A percentile compares a stretch with the other conserved stretches of the same genome.
Conservation (phyloP, 257 asterid genomes). For the Solanum phureja region DNA sequence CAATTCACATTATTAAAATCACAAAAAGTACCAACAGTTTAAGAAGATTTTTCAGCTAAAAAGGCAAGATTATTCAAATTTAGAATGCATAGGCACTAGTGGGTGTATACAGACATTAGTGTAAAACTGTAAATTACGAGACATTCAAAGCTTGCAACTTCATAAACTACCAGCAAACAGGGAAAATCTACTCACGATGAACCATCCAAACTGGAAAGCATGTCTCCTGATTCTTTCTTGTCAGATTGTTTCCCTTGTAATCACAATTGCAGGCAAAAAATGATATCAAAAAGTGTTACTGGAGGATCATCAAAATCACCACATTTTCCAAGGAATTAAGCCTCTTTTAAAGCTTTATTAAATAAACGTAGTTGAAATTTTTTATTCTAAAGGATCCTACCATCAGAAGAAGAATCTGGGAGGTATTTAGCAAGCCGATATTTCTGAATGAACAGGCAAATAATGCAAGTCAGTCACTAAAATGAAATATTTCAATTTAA, state of each 20-base stretch:
- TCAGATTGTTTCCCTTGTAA: conserved; percentile 64
- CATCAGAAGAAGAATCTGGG: conserved; percentile 92
- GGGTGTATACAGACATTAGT: not conserved
- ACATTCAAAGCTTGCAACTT: not conserved
- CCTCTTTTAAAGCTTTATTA: not conserved
- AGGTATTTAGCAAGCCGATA: conserved; percentile 98
- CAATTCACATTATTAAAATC: not conserved
- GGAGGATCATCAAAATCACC: not conserved
- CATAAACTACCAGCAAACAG: not conserved
- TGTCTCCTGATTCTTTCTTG: conserved; percentile 73
- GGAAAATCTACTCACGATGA: conserved; percentile 68
- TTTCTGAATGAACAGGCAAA: conserved; percentile 43
- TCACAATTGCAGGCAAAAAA: conserved; percentile 8
- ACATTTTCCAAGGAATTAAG: not conserved
- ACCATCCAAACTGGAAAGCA: conserved; percentile 75
- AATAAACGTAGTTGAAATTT: not conserved
- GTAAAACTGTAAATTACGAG: not conserved
- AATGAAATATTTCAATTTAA: not conserved
- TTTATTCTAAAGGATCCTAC: conserved; percentile 27
- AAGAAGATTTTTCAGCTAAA: not conserved
- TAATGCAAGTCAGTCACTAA: conserved; percentile 7
- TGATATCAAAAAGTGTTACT: not conserved
- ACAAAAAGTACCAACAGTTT: not conserved
- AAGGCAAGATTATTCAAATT: not conserved
- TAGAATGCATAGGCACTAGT: not conserved